Percentiles rank a stretch among this genome's conserved stretches.
phyloP scores from a whole-genome alignment of 2,329 filamentous ascomycete species.

The Fusarium neocosmosporiellum region DNA sequence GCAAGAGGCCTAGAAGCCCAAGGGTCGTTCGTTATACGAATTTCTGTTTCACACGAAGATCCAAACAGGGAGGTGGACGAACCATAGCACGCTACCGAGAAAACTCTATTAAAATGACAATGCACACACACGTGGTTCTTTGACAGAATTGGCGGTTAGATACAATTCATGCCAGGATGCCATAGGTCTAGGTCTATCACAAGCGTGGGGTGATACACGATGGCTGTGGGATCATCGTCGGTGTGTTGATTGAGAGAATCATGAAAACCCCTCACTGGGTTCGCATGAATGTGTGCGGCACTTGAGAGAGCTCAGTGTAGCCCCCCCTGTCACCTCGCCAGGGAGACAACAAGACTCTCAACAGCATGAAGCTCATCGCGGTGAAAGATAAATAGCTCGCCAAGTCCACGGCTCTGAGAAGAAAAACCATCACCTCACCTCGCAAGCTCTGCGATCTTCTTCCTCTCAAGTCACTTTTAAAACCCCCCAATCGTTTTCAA shows the following conservation, averaged over 20 bases:
- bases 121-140: not conserved
- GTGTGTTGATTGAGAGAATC: not conserved
- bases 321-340: not conserved
- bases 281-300: not conserved
- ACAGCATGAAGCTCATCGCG: not conserved
- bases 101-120: not conserved
- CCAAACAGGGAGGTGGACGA: not conserved
- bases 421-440: not conserved
- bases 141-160: not conserved
- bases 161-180: not conserved
- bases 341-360: not conserved
- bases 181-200: not conserved
- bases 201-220: not conserved
- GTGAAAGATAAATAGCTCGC: not conserved
- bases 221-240: not conserved
- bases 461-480: not conserved
- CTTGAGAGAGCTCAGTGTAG: not conserved
- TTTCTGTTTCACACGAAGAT: not conserved
- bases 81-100: not conserved
- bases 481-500: not conserved
- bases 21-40: not conserved
- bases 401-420: not conserved
- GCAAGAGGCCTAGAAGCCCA: not conserved
- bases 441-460: not conserved
- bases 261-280: not conserved